Conservation (phyloP, 805 yeast genomes). For the Ascoidea rubescens region DNA sequence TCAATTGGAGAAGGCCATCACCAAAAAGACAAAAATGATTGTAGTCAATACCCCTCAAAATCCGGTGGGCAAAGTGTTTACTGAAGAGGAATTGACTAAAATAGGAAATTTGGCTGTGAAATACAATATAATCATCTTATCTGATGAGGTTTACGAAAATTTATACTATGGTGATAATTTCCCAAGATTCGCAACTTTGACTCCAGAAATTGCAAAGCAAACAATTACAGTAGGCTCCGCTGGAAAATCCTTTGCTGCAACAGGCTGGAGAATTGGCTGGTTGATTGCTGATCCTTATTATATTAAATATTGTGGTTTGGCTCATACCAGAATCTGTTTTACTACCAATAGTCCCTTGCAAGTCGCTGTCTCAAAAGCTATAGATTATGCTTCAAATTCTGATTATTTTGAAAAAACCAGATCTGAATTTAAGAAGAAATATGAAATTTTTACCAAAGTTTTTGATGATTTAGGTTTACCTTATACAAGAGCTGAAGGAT, state of each 20-base stretch:
- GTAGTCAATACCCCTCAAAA: constrained; percentile 92
- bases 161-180: constrained; percentile 57
- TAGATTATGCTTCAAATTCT: constrained; percentile 43
- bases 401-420: constrained; percentile 63
- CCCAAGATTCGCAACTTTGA: constrained; percentile 72
- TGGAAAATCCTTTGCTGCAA: constrained; percentile 96
- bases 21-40: constrained; percentile 67
- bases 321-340: constrained; percentile 92
- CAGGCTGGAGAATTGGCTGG: constrained; percentile 99
- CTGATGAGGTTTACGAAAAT: constrained; percentile 95
- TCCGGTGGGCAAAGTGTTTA: constrained; percentile 87
- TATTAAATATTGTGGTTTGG: constrained; percentile 68
- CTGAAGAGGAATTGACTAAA: constrained; percentile 53
- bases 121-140: constrained; percentile 66
- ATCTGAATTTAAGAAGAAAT: constrained; percentile 54
- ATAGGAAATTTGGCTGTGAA: constrained; percentile 79
- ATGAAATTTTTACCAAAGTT: constrained; percentile 53
- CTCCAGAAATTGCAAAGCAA: constrained; percentile 64
- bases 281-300: constrained; percentile 76
- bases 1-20: constrained; percentile 58
- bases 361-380: constrained; percentile 77
- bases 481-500: constrained; percentile 85
- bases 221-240: constrained; percentile 93
- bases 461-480: constrained; percentile 85
- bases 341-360: constrained; percentile 85